phyloP scores from a whole-genome alignment of 2,329 filamentous ascomycete species.

The Trichoderma afroharzianum region DNA sequence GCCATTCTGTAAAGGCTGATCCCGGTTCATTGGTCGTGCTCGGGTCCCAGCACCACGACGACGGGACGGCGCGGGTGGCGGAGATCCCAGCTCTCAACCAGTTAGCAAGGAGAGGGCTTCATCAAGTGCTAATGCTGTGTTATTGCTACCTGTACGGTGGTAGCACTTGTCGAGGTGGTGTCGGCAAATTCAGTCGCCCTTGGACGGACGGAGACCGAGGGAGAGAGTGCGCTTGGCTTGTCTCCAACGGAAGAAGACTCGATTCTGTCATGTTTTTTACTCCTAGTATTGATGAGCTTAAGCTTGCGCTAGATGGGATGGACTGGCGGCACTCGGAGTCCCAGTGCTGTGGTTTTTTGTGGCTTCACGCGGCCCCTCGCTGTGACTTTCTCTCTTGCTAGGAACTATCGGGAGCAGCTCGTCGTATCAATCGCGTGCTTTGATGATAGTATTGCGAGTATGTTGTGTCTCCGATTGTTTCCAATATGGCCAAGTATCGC shows the following conservation, averaged over 20 bases:
- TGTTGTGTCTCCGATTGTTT: neutral
- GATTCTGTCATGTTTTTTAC: neutral
- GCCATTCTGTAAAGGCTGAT: neutral
- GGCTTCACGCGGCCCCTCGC: neutral
- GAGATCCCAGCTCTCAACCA: constrained; percentile 6
- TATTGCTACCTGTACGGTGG: neutral
- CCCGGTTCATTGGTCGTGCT: constrained; percentile 8
- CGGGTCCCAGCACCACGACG: constrained; percentile 14
- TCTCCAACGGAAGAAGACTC: neutral
- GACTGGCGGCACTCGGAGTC: neutral
- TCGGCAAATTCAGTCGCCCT: neutral
- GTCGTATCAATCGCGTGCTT: neutral
- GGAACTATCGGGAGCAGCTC: neutral
- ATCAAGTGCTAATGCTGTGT: neutral
- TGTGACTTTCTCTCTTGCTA: neutral
- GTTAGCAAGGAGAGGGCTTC: neutral
- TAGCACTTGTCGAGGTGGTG: neutral
- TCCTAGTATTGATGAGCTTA: neutral
- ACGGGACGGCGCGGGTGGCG: constrained; percentile 18
- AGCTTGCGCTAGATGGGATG: neutral
- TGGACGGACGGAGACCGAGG: neutral
- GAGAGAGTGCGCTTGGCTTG: neutral
- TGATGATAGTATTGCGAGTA: neutral
- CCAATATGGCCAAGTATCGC: neutral
- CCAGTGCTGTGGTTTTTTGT: neutral